A percentile compares a stretch with the other conserved stretches of the same genome.
These are phyloP conservation scores for Xylaria digitata DNA, from an alignment of 2,329 filamentous ascomycete species.

Conservation along the genomic window DNA sequence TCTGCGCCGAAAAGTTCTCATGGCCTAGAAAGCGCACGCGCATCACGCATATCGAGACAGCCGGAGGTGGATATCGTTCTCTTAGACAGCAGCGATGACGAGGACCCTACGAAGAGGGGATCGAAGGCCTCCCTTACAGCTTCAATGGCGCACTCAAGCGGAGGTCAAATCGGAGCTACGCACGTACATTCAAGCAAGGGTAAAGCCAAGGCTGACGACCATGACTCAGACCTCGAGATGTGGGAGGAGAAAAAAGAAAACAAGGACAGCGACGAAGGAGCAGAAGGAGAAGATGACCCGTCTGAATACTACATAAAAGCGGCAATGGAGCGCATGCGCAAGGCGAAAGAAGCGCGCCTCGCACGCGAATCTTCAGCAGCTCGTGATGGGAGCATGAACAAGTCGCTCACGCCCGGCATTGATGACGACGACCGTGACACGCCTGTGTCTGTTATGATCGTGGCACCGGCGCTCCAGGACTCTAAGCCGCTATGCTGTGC, in stretches of 20 bases:
- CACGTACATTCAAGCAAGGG: neutral
- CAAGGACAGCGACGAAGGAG: slow-evolving; percentile 44
- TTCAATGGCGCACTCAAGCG: slow-evolving; percentile 2
- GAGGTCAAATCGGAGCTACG: neutral
- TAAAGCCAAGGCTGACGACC: slow-evolving; percentile 21
- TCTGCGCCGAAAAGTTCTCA: slow-evolving; percentile 20
- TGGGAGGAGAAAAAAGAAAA: slow-evolving; percentile 42
- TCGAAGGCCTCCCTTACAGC: slow-evolving; percentile 13
- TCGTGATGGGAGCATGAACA: slow-evolving; percentile 11
- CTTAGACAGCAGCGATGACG: slow-evolving; percentile 48
- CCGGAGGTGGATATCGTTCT: slow-evolving; percentile 35
- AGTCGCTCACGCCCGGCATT: slow-evolving; percentile 6
- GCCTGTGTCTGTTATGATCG: slow-evolving; percentile 73
- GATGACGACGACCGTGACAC: slow-evolving; percentile 46
- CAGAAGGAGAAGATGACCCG: slow-evolving; percentile 56
- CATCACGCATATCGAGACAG: slow-evolving; percentile 4
- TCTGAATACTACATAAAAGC: slow-evolving; percentile 59
- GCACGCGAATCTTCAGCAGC: slow-evolving; percentile 39
- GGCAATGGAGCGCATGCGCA: slow-evolving; percentile 53
- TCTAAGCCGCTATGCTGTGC: slow-evolving; percentile 71
- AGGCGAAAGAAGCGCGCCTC: slow-evolving; percentile 42
- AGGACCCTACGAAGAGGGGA: slow-evolving; percentile 26
- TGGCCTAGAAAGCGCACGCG: slow-evolving; percentile 11
- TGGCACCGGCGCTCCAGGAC: slow-evolving; percentile 68
- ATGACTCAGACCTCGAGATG: slow-evolving; percentile 36